Evolutionary conservation across 257 asterid species (phyloP), one percentile per base, ranked within the genome.

Genomic region (Nicotiana noctiflora): DNA sequence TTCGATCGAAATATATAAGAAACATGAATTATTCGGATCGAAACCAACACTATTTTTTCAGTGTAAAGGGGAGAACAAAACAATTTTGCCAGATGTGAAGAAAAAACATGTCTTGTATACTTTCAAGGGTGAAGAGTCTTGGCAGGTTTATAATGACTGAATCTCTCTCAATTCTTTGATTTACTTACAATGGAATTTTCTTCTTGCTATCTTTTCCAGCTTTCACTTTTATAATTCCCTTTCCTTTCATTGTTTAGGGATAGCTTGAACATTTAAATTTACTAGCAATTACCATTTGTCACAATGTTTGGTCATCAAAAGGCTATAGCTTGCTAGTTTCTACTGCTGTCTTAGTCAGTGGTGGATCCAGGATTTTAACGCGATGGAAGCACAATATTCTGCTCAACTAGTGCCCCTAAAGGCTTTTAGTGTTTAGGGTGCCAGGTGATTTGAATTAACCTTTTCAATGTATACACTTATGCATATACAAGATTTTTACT

Each of bases 81-180:
- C 88, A 18, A 18, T 57, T 66, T 67, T 94, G 77, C 98, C 98
- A 37, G 98, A 94, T 77, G 97, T 92, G 66, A 91, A 85, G 85
- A 83, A 84, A 25, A 92, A 90, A 76, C 86, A 83, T 81, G 90
- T 85, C 0, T 8, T 78, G 17, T 94, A 92, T 84, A 81, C 80
- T 60, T 94, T 94, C 89, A 92, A 87, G 77, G 97, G 97, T 14
- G 90, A 89, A 87, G 98, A 94, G 64, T 94, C 98, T 72, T 94
- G 98, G 98, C 97, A 94, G 98, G 98, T 94, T 83, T 57, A 75
- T 80, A 51, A 10, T 32, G 7, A 15, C 27, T 55, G 23, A 31
- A 32, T 59, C 62, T 57, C 12, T 56, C 61, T 65, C 79, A 25
- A 1, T 46, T n/a, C 6, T 49, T 23, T 55, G 63, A 31, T n/a